These are phyloP conservation scores for sweet orange (Citrus sinensis) DNA, from an alignment of 345 rosid genomes.

Conservation along the genomic window DVS_A1.0 CM039166.1:23479001-23479500, in stretches of 20 bases:
- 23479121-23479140: constrained; percentile 12
- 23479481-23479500: no score
- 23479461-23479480: no score
- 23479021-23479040: not conserved
- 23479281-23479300: constrained; percentile 13
- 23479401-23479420: constrained; percentile 27
- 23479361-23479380: constrained; percentile 70
- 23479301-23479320: constrained; percentile 13
- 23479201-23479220: constrained; percentile 39
- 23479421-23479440: constrained; percentile 37
- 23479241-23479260: not conserved
- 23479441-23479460: not conserved
- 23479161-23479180: not conserved
- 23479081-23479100: not conserved
- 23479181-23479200: constrained; percentile 20
- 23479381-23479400: constrained; percentile 44
- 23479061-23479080: no score
- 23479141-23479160: constrained; percentile 1
- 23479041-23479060: not conserved
- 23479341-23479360: constrained; percentile 46
- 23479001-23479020: not conserved
- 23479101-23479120: constrained; percentile 20
- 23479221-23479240: constrained; percentile 31
- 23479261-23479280: not conserved
- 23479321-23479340: not conserved